phyloP scores from a whole-genome alignment of 257 asterid genomes.

The Solanum lycopersicoides region DNA sequence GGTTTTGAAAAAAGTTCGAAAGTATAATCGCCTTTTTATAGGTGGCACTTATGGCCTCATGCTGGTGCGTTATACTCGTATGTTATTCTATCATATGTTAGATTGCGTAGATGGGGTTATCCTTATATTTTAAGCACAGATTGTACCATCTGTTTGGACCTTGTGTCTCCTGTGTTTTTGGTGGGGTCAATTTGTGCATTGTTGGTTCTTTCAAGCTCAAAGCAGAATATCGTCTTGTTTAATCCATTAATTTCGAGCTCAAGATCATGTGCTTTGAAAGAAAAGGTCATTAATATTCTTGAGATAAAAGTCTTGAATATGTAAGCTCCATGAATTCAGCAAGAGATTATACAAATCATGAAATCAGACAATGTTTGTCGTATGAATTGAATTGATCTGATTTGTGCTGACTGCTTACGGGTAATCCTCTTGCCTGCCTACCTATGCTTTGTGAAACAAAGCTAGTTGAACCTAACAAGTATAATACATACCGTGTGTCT shows the following conservation, averaged over 20 bases:
- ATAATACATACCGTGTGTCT: not conserved
- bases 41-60: slow-evolving; percentile 58
- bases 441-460: not conserved
- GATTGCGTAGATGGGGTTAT: slow-evolving; percentile 50
- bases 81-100: not conserved
- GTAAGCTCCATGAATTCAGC: not conserved
- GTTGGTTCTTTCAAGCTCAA: not conserved
- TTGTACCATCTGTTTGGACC: not conserved
- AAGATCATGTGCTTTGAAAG: not conserved
- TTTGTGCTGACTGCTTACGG: not conserved
- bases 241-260: not conserved
- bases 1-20: slow-evolving; percentile 34
- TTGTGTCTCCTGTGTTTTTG: not conserved
- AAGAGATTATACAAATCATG: not conserved
- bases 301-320: not conserved
- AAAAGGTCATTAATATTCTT: not conserved
- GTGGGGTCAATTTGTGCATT: not conserved
- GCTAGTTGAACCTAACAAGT: not conserved
- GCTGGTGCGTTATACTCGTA: slow-evolving; percentile 34
- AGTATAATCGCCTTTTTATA: slow-evolving; percentile 59
- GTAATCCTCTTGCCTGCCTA: not conserved
- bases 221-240: not conserved
- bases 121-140: slow-evolving; percentile 22
- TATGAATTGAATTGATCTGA: not conserved
- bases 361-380: not conserved